phyloP scores from a whole-genome alignment of 2,329 filamentous ascomycete species.

The Pyrenophora graminea region DNA sequence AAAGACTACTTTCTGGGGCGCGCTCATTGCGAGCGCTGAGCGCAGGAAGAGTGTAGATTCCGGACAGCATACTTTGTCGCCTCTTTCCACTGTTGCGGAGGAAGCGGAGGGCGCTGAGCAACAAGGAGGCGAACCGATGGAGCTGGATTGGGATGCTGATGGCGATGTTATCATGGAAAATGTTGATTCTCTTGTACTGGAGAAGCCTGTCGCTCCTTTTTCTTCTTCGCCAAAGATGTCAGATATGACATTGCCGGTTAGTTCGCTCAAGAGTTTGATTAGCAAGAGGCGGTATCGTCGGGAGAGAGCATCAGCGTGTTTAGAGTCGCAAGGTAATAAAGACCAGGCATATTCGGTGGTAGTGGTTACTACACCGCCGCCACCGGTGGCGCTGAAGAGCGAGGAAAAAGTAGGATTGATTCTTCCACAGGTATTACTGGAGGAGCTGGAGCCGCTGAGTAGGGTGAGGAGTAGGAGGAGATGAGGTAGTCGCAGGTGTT shows the following conservation, averaged over 20 bases:
- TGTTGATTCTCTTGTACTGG: background rate
- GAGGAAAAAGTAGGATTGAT: conserved; percentile 8
- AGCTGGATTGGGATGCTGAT: background rate
- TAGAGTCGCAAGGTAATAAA: background rate
- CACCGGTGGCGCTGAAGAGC: background rate
- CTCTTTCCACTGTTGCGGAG: conserved; percentile 19
- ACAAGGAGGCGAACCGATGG: background rate
- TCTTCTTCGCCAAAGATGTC: background rate
- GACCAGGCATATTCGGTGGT: background rate
- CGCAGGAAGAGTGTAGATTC: conserved; percentile 20
- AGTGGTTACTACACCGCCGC: background rate
- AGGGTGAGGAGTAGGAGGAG: conserved; percentile 19
- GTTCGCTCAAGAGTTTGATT: conserved; percentile 5
- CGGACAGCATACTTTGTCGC: conserved; percentile 13
- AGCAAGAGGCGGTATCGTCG: conserved; percentile 9
- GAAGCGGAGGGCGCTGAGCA: background rate
- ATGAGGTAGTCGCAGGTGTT: background rate
- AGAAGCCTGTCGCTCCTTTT: background rate
- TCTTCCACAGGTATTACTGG: background rate
- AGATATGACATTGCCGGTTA: background rate
- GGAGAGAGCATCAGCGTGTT: background rate
- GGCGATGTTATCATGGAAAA: conserved; percentile 8
- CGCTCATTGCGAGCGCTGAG: conserved; percentile 33
- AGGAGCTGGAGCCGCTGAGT: conserved; percentile 22
- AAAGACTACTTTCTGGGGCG: conserved; percentile 31